Evolutionary conservation across 495 filamentous ascomycete species (phyloP).

Genomic region (Penicillium waksmanii): DNA sequence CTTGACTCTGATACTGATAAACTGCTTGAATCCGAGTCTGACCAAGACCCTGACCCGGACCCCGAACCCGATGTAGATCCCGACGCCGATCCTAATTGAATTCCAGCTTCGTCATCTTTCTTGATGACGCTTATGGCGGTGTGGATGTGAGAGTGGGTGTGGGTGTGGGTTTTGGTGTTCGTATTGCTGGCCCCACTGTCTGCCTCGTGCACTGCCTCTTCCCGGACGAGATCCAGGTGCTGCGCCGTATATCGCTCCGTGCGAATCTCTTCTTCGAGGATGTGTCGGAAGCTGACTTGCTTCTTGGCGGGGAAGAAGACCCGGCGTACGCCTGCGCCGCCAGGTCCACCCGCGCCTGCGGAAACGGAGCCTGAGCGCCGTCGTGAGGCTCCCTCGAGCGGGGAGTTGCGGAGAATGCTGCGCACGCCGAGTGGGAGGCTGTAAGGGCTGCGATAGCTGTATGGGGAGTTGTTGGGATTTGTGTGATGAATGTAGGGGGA

Average conservation of each 20-base stretch:
- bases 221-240: slow-evolving; percentile 38
- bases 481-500: slow-evolving; percentile 31
- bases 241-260: slow-evolving; percentile 55
- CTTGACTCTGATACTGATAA: slow-evolving; percentile 41
- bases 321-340: slow-evolving; percentile 40
- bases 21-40: slow-evolving; percentile 17
- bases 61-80: neutral
- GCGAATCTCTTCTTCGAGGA: slow-evolving; percentile 59
- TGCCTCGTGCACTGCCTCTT: slow-evolving; percentile 19
- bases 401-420: slow-evolving; percentile 80
- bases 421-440: slow-evolving; percentile 65
- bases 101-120: neutral
- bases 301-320: slow-evolving; percentile 62
- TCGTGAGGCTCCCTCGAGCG: slow-evolving; percentile 45
- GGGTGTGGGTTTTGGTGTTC: slow-evolving; percentile 8
- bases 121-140: slow-evolving; percentile 30
- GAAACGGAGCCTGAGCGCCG: slow-evolving; percentile 46
- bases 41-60: neutral
- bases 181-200: slow-evolving; percentile 14
- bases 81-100: neutral
- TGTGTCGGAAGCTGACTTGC: slow-evolving; percentile 55
- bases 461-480: slow-evolving; percentile 30
- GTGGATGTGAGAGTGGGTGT: slow-evolving; percentile 7
- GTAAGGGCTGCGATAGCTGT: slow-evolving; percentile 56
- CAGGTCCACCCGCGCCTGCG: slow-evolving; percentile 36